Evolutionary conservation across 371 early-diverging fungal species (phyloP), one percentile per base, ranked within the genome.

Genomic region (Dinochytrium kinnereticum): DNA sequence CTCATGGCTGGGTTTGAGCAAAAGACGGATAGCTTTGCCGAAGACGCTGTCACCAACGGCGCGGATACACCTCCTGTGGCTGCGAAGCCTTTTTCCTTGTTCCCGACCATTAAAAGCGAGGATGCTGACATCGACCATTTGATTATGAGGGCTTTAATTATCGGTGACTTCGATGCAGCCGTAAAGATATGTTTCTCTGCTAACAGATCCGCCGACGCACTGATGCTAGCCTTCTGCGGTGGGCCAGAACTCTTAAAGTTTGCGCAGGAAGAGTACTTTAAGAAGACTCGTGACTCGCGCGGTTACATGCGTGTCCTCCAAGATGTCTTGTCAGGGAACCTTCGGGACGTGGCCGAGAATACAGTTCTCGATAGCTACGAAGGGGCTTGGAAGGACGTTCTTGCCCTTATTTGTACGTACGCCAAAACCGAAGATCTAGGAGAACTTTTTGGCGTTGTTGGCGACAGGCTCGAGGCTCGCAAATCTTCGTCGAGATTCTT

Each of bases 381-480:
- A 10, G 85, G 82, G n/a, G 93, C 93, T 68, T 98, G 99, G 99
- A 90, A 93, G 71, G 94, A 96, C 59, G 86, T 94, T 31, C 81
- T 97, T 36, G 95, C 93, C 10, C 85, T 97, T 10, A 84, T 99
- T 40, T 97, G 96, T 84, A 95, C 96, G 0, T 98, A 96, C 81
- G 93, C 94, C 34, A 78, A 72, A 76, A 82, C 83, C 80, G 83
- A 92, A 88, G 79, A 82, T 33, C 72, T 80, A 26, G 31, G 70
- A 1, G 72, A 39, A 33, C 69, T 83, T 28, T 78, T 81, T 34
- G 51, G 78, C n/a, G 34, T 73, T 13, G 71, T 85, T 5, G 85
- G 83, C 34, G 30, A 70, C n/a, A 69, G 85, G 0, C 69, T 85
- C 40, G 80, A 81, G 55, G 71, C 67, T 5, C 71, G 67, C 49